Base-by-base conservation (phyloP, 2,329 filamentous ascomycete genomes). In the Cladosporium sp. region DNA sequence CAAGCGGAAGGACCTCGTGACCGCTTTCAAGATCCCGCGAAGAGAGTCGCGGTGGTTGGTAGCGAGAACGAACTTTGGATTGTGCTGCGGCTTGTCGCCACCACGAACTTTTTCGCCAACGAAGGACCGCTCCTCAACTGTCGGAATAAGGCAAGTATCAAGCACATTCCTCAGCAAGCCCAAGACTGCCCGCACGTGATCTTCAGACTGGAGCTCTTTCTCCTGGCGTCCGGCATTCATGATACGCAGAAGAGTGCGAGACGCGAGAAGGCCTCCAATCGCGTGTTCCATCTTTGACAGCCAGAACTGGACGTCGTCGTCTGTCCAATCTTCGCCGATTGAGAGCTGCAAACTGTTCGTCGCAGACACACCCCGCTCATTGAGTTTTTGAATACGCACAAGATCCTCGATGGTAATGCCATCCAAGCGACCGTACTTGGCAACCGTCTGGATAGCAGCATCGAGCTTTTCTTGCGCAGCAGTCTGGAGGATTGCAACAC, bases 171-270 rank as follows among this genome's bases (percentile, higher is more conserved):
- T 89, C 59, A 96, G 81, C 13, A 88, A 76, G 56, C 84, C 82
- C 19, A 96, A 76, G 29, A 90, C 81, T 40, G 82, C 82, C 57
- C 89, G 84, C 32, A 97, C 86, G 12, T 87, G 74, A 60, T 95
- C 86, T 69, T 97, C 91, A 0, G 91, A 92, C 62, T 95, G 96
- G 13, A 97, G 75, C 60, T 95, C 87, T 63, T 88, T 91, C 63
- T 96, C 89, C 52, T 90, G 86, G 47, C 88, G 80, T 3, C 86
- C 88, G 32, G 89, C 90, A 30, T 86, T 85, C 84, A 97, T 92
- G 51, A 95, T 86, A 27, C 88, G 84, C 38, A 97, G 73, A 18
- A 89, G 80, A 0, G 90, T 89, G 29, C 86, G 83, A 11, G 88
- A 86, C 29, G 92, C 86, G 63, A 85, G 84, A 45, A 97, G 75